Percentiles rank a stretch among this genome's conserved stretches.
Evolutionary conservation across 1,139 yeast genomes (phyloP).

Genomic region (Suhomyces guaymorum): DNA sequence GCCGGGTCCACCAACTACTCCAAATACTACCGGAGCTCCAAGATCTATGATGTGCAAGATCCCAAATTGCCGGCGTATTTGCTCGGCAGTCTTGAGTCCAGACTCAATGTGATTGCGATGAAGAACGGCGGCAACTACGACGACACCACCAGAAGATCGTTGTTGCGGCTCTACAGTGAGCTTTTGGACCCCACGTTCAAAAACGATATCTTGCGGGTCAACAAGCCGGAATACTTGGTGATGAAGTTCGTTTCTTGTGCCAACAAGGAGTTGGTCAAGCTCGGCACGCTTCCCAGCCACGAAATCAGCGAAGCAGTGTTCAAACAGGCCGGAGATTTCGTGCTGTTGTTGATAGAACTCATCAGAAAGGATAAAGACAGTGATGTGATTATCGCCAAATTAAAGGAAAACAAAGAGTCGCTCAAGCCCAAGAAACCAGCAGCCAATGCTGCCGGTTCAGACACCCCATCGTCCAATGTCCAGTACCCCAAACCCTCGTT

Average conservation of each 20-base stretch:
- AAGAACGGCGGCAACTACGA: constrained; percentile 39
- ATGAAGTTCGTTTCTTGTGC: constrained; percentile 66
- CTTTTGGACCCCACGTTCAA: constrained; percentile 52
- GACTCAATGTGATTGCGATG: constrained; percentile 56
- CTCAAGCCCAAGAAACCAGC: constrained; percentile 29
- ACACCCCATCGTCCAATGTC: constrained; percentile 9
- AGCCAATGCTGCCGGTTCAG: constrained; percentile 6
- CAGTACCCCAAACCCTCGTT: constrained; percentile 48
- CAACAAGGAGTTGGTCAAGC: constrained; percentile 60
- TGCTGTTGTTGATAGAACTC: constrained; percentile 51
- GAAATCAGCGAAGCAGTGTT: constrained; percentile 52
- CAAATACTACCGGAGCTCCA: constrained; percentile 19
- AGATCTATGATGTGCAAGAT: constrained; percentile 17
- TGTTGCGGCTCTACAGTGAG: constrained; percentile 64
- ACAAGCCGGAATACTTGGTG: constrained; percentile 62
- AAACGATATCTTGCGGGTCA: constrained; percentile 39
- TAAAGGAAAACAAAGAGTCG: constrained; percentile 45
- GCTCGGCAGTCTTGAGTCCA: constrained; percentile 47
- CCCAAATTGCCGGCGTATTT: constrained; percentile 49
- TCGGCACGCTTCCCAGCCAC: constrained; percentile 38
- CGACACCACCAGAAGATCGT: constrained; percentile 43
- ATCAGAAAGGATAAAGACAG: constrained; percentile 49
- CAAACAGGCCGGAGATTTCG: constrained; percentile 58
- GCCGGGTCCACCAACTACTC: constrained; percentile 14
- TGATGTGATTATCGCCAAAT: constrained; percentile 38